phyloP scores from a whole-genome alignment of 2,329 filamentous ascomycete species.

The Aureobasidium sp. region DNA sequence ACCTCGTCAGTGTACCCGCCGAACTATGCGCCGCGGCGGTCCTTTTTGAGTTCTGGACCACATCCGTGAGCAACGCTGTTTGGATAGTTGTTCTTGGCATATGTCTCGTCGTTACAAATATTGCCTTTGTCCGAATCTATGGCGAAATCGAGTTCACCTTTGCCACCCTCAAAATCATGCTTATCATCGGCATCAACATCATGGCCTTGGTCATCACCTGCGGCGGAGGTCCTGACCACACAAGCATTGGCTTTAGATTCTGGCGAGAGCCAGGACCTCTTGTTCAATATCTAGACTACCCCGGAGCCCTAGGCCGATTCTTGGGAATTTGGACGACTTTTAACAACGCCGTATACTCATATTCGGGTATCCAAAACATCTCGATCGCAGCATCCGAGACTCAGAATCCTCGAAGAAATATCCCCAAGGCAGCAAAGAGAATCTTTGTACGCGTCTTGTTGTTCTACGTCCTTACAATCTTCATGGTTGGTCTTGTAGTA shows the following conservation, averaged over 20 bases:
- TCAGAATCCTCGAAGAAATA: constrained; percentile 31
- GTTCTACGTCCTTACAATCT: constrained; percentile 45
- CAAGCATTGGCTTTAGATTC: constrained; percentile 20
- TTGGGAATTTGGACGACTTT: constrained; percentile 20
- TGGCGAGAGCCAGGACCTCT: constrained; percentile 21
- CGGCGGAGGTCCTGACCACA: constrained; percentile 19
- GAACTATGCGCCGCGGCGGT: constrained; percentile 18
- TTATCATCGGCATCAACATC: constrained; percentile 22
- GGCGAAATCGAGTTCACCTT: constrained; percentile 22
- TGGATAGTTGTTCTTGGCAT: constrained; percentile 34
- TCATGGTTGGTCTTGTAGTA: constrained; percentile 53
- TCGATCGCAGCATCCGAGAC: constrained; percentile 21
- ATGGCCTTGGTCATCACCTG: constrained; percentile 21
- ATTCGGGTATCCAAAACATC: constrained; percentile 23
- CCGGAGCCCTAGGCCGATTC: constrained; percentile 19
- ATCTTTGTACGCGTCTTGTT: constrained; percentile 54
- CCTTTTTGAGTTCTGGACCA: constrained; percentile 22
- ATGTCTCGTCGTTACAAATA: constrained; percentile 54
- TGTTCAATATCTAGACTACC: constrained; percentile 19
- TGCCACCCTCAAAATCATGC: constrained; percentile 21
- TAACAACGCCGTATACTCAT: constrained; percentile 19
- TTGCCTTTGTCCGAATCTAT: constrained; percentile 51
- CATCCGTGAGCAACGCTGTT: constrained; percentile 44
- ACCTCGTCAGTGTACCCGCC: constrained; percentile 26
- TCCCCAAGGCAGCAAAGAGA: constrained; percentile 49